A percentile compares a stretch with the other conserved stretches of the same genome.
These are phyloP conservation scores for Stipa capillata DNA, from an alignment of 176 grass and related monocot genomes.

Conservation along the genomic window DNA sequence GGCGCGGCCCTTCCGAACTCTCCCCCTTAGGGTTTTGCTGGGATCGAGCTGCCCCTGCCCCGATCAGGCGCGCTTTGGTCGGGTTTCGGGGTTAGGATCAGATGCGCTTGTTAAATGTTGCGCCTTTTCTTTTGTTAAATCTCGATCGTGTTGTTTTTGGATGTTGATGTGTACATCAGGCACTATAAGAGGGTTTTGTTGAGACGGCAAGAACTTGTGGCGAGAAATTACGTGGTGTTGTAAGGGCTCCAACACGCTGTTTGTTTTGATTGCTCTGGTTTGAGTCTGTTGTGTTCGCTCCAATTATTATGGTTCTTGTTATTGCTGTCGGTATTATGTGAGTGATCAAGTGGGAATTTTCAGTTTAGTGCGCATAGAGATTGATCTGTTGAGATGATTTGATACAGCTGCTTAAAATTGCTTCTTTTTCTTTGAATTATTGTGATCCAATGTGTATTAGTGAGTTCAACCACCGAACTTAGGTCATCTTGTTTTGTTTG, in stretches of 20 bases:
- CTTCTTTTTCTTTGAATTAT: background rate
- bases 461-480: background rate
- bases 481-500: background rate
- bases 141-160: background rate
- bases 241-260: background rate
- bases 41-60: background rate
- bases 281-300: background rate
- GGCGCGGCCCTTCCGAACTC: background rate
- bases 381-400: conserved; percentile 12
- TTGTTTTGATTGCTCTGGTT: background rate
- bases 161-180: background rate
- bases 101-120: background rate
- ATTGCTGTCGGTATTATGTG: background rate
- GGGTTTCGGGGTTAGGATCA: background rate
- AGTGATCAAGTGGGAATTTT: background rate
- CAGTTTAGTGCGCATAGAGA: background rate
- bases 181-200: background rate
- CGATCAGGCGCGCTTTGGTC: background rate
- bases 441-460: background rate
- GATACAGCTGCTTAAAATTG: background rate
- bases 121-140: conserved; percentile 11
- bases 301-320: background rate
- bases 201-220: background rate
- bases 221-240: background rate
- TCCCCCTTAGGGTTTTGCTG: conserved; percentile 26